Evolutionary conservation across 345 rosid species (phyloP), one percentile per base, ranked within the genome.

Genomic region (Geranium brycei): DNA sequence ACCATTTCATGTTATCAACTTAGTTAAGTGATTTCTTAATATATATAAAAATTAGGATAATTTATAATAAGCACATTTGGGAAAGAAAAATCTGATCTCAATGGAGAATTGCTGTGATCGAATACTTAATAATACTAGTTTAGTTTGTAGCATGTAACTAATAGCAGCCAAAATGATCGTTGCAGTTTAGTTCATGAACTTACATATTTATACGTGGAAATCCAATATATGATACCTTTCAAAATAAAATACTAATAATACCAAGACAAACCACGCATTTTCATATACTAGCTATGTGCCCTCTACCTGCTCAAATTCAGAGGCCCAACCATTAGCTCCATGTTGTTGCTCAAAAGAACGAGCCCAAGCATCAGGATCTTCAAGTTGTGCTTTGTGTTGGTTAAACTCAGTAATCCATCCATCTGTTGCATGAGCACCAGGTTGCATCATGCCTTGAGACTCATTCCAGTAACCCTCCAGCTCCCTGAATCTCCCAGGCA

Each of bases 401-500:
- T 69, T 77, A 79, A 85, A 95, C 75, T 91, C 99, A 17, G 77
- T 47, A 31, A 81, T 79, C 99, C 97, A 95, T 73, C 80, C 79
- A 69, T 95, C 91, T 16, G 83, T 81, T 73, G 81, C 77, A 73
- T 77, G 89, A 62, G 87, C 71, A 72, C 75, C 80, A 63, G 86
- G 84, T 63, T 76, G 79, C 71, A 74, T 38, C 74, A 80, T 63
- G 68, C 87, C 85, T 81, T 91, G 99, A 16, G 97, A 95, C 82
- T 95, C 99, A 71, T 91, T 91, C 99, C 99, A 95, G 68, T 91
- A 84, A 73, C 77, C 89, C 69, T 95, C 97, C 75, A 95, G 74
- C 79, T 95, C 99, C 58, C 69, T 80, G 62, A 75, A 83, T 78
- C 97, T 84, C 76, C 89, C 87, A 62, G 95, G 88, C 23, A 80